Percentiles rank a stretch among this genome's conserved stretches.
These are phyloP conservation scores for Smallanthus sonchifolius DNA, from an alignment of 129 eudicot genomes.

Conservation along the genomic window DNA sequence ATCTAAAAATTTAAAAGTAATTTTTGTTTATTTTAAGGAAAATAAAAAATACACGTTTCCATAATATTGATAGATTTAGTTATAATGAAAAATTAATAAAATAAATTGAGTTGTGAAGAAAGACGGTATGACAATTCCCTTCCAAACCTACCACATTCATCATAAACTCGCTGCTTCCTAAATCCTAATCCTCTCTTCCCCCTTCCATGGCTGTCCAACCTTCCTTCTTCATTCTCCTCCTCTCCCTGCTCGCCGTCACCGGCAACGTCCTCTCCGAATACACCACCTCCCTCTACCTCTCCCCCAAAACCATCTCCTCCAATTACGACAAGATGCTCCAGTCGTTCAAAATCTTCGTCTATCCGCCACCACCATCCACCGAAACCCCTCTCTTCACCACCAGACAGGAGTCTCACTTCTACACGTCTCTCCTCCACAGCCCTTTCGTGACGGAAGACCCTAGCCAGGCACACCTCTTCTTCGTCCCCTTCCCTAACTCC, in stretches of 20 bases:
- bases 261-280: slow-evolving; percentile 20
- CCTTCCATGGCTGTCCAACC: slow-evolving; percentile 28
- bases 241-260: slow-evolving; percentile 31
- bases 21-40: no score
- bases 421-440: slow-evolving; percentile 41
- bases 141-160: slow-evolving; percentile 25
- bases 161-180: slow-evolving; percentile 1
- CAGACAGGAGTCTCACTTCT: slow-evolving; percentile 42
- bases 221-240: slow-evolving; percentile 30
- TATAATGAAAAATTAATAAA: no score
- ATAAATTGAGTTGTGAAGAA: background rate
- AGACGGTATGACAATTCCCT: background rate
- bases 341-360: slow-evolving; percentile 61
- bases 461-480: slow-evolving; percentile 54
- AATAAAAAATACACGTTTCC: no score
- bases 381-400: slow-evolving; percentile 13
- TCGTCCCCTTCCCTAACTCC: slow-evolving; percentile 49
- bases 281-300: slow-evolving; percentile 51
- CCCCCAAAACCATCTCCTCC: slow-evolving; percentile 49
- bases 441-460: slow-evolving; percentile 51
- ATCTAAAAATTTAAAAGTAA: no score
- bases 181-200: background rate
- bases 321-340: slow-evolving; percentile 69
- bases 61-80: no score
- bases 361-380: slow-evolving; percentile 40